Conservation (phyloP, 441 rosid species). For the Adansonia madagascariensis region DNA sequence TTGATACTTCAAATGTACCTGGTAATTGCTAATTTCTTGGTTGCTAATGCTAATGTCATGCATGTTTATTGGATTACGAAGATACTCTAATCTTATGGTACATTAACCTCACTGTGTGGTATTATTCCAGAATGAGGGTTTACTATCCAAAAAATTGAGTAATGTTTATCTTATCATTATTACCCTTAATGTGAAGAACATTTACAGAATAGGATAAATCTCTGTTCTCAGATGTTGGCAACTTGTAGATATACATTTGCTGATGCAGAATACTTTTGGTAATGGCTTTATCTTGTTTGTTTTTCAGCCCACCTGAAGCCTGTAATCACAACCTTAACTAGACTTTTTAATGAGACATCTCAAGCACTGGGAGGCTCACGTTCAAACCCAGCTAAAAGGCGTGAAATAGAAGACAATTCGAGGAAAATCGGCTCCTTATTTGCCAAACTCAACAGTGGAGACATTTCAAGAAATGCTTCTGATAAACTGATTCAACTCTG, state of each 20-base stretch:
- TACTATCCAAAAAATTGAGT: background rate
- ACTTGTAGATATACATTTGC: background rate
- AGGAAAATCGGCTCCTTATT: constrained; percentile 90
- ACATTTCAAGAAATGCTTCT: constrained; percentile 88
- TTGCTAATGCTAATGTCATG: constrained; percentile 2
- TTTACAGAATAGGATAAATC: background rate
- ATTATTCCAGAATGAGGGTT: background rate
- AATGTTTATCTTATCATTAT: background rate
- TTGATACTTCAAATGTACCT: constrained; percentile 84
- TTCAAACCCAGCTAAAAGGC: constrained; percentile 82
- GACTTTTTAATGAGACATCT: constrained; percentile 93
- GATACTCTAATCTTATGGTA: background rate
- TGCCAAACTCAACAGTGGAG: constrained; percentile 88
- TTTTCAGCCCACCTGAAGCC: constrained; percentile 76
- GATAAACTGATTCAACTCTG: constrained; percentile 90
- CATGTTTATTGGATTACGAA: constrained; percentile 24
- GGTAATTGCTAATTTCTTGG: constrained; percentile 51
- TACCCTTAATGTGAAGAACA: background rate
- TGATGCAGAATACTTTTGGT: background rate
- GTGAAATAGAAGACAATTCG: constrained; percentile 72
- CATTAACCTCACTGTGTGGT: background rate
- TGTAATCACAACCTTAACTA: constrained; percentile 71
- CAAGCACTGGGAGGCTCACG: constrained; percentile 92
- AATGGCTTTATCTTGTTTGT: constrained; percentile 11
- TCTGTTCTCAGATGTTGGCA: background rate